Evolutionary conservation across 495 filamentous ascomycete genomes (phyloP), one percentile per base, ranked within the genome.

Genomic region (Bacidia rubella): DNA sequence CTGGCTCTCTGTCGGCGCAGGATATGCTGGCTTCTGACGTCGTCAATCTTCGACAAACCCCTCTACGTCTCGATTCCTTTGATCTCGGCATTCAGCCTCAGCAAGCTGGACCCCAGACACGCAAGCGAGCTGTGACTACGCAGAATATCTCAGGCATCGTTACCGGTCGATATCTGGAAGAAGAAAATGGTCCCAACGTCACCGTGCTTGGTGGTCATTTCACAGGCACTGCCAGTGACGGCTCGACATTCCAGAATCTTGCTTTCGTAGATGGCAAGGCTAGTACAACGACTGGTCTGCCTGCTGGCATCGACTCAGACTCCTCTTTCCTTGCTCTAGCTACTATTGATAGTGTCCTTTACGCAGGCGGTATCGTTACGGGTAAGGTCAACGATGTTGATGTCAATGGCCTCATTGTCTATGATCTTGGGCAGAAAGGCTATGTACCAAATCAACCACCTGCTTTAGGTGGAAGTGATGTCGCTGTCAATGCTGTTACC

Each of bases 191-290:
- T 38, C 74, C 78, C 49, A 95, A 97, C 60, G 68, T 90, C 24
- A 97, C 93, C 3, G 77, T 96, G 24, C 70, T 96, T 38, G 93
- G 85, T 51, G 92, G 92, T 1, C 86, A 89, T 56, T 99, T 99
- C 64, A 77, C 74, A 27, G 80, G 86, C 2, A 79, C 70, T 15
- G 77, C 75, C 22, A 78, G 72, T 41, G 76, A 89, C 58, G 87
- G 83, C 17, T 83, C 82, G 0, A 70, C 70, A 2, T 73, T 95
- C 51, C 67, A 86, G 50, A 95, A 95, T 60, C 72, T 99, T 15
- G 71, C 82, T 25, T 72, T 97, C 61, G 74, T 96, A 52, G 76
- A 85, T 55, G 74, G 74, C 20, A 65, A 82, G 55, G 20, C 27
- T 2, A 41, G 38, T 1, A 66, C 68, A n/a, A 71, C 95, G 20